Evolutionary conservation across 352 stramenopile genomes (phyloP), one percentile per base, ranked within the genome.

Genomic region (Ophiocytium majus): DNA sequence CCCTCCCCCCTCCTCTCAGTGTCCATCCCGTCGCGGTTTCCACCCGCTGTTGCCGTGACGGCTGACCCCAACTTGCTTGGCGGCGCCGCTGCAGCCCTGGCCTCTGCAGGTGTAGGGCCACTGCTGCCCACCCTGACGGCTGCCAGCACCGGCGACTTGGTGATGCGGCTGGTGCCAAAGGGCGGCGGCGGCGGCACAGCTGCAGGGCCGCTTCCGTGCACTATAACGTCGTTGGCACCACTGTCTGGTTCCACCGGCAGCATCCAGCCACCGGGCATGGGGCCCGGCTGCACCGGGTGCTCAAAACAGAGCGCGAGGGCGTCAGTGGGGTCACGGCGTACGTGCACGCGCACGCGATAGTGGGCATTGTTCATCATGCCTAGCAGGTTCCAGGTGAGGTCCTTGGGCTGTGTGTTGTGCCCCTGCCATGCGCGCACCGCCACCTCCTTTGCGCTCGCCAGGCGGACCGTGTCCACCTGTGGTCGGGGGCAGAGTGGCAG

Each of bases 311-410:
- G 94, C 36, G 90, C 90, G 76, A 93, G 91, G n/a, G n/a, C n/a
- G n/a, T n/a, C n/a, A n/a, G n/a, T n/a, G n/a, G n/a, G n/a, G n/a
- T n/a, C n/a, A n/a, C n/a, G n/a, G n/a, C n/a, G n/a, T n/a, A 66
- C 57, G 28, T 79, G 71, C 10, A 79, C 17, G 28, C 33, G 28
- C 28, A 79, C 71, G 10, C 28, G 10, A 37, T 33, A 79, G 10
- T 10, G 10, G 71, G 10, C 10, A n/a, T 79, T 79, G 71, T 79
- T 79, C 71, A 79, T 79, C 71, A 79, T 97, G 35, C 95, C 95
- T 93, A 97, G 96, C 37, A 97, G 90, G 86, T 98, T 98, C 95
- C 95, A 98, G 10, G 93, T 97, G 0, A 93, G 91, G 43, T 93
- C 87, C 80, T 91, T 91, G 0, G 95, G 94, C 91, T 97, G 94